Base-by-base conservation (phyloP, 768 basidiomycete genomes). In the Fibroporia radiculosa region DNA sequence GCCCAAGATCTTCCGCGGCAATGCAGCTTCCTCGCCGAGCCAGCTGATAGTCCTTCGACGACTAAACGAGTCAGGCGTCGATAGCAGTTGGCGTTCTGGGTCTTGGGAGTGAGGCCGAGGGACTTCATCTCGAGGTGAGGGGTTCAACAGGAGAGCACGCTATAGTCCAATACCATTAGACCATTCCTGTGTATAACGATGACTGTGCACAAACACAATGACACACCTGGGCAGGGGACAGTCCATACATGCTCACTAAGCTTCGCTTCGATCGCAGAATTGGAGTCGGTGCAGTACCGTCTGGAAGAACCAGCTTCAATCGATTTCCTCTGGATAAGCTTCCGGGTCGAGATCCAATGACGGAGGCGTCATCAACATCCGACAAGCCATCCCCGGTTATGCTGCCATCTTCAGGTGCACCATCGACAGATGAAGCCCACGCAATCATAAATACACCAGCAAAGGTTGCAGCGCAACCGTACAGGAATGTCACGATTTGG, bases 381-480 rank as follows among this genome's bases (percentile, higher is more conserved):
- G 56, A 51, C 33, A 40, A 33, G 45, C 54, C 56, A 34, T 68
- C 63, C 2, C 39, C 35, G 22, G 40, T 35, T 20, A 46, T 44
- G 32, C 56, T 59, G 48, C 60, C 53, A 28, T 61, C 61, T 26
- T 59, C 64, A 11, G 63, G 60, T 24, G 57, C 60, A 12, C 55
- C 58, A 27, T 39, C 37, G 18, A 34, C 38, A 8, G 53, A 40
- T 13, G 78, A 72, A 2, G 74, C 68, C 73, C 80, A 83, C 4
- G 92, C 85, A 48, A 95, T 84, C 46, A 93, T 77, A 61, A 88
- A 90, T 2, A 96, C 91, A 0, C 93, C 93, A 6, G 78, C 66
- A 54, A 95, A 93, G 1, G 91, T 93, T n/a, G 91, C 84, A 1
- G 73, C 78, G 61, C 86, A 89, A 41, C 91, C 91, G 59, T 92